phyloP scores from a whole-genome alignment of 116 monocot genomes.

The Thalassia testudinum region DNA sequence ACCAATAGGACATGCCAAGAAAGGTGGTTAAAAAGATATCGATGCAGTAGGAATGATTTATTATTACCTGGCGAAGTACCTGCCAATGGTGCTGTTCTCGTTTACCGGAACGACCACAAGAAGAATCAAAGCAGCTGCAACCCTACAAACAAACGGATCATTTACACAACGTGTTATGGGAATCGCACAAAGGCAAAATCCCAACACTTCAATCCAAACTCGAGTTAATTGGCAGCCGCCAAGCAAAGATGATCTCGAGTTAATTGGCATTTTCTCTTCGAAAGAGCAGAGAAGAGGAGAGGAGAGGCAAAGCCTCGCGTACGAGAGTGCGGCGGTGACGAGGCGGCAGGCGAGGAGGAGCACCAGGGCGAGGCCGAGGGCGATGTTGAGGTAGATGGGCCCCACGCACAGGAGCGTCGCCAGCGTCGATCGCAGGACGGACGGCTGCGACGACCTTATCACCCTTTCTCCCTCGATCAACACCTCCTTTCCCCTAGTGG shows the following conservation, averaged over 20 bases:
- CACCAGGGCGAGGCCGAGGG: constrained; percentile 1
- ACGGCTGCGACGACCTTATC: constrained; percentile 1
- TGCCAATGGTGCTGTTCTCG: constrained; percentile 7
- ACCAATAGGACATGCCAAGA: too few species aligned
- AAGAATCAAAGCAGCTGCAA: constrained; percentile 2
- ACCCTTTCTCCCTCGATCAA: not conserved
- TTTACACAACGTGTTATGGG: not conserved
- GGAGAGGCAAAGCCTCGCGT: not conserved
- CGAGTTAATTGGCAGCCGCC: too few species aligned
- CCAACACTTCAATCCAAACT: not conserved
- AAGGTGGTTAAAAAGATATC: too few species aligned
- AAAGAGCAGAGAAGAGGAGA: too few species aligned
- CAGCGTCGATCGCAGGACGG: constrained; percentile 1
- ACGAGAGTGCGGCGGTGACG: constrained; percentile 2
- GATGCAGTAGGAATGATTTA: too few species aligned
- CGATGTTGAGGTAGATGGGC: constrained; percentile 5
- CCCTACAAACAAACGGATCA: constrained; percentile 3
- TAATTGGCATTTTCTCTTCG: too few species aligned
- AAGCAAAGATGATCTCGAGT: too few species aligned
- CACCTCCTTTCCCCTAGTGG: too few species aligned
- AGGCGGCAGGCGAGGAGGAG: constrained; percentile 9
- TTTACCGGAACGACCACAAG: constrained; percentile 6
- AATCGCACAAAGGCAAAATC: not conserved
- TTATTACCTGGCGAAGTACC: constrained; percentile 5
- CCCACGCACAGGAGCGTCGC: constrained; percentile 11